Evolutionary conservation across 176 grass and related monocot genomes (phyloP).

Genomic region (Poa pratensis): DNA sequence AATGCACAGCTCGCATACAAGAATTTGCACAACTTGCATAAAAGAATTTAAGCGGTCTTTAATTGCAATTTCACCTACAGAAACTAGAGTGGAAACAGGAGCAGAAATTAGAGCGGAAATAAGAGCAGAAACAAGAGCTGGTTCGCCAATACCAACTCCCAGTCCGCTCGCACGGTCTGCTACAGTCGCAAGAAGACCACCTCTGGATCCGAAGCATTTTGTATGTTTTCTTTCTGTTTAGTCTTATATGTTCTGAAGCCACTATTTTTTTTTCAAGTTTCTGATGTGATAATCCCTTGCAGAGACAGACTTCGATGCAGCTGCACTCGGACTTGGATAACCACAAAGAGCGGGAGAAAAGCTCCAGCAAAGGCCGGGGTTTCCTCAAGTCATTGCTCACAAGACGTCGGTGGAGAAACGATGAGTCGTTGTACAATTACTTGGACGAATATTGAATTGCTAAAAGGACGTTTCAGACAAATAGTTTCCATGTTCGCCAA

Average conservation of each 20-base stretch:
- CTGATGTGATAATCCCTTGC: slow-evolving; percentile 36
- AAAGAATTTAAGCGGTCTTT: not conserved
- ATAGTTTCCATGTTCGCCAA: not conserved
- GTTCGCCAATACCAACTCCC: slow-evolving; percentile 62
- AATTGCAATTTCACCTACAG: slow-evolving; percentile 47
- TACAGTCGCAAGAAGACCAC: slow-evolving; percentile 62
- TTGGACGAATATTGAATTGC: slow-evolving; percentile 80
- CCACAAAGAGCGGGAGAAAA: slow-evolving; percentile 60
- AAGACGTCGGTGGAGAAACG: slow-evolving; percentile 71
- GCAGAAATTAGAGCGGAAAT: slow-evolving; percentile 53
- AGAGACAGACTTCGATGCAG: slow-evolving; percentile 62
- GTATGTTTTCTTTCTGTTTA: slow-evolving; percentile 23
- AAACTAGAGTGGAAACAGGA: not conserved
- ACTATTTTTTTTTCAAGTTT: not conserved
- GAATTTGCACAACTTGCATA: slow-evolving; percentile 20
- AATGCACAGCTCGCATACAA: slow-evolving; percentile 14
- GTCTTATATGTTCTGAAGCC: not conserved
- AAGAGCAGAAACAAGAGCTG: slow-evolving; percentile 60
- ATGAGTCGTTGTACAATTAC: slow-evolving; percentile 91
- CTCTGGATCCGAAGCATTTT: slow-evolving; percentile 50
- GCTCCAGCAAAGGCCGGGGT: slow-evolving; percentile 67
- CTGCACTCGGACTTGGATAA: slow-evolving; percentile 49
- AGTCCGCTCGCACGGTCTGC: slow-evolving; percentile 64
- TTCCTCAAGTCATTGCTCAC: slow-evolving; percentile 86
- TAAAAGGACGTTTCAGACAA: not conserved